Evolutionary conservation across 495 filamentous ascomycete genomes (phyloP), one percentile per base, ranked within the genome.

Genomic region (Hypoxylon cercidicola): DNA sequence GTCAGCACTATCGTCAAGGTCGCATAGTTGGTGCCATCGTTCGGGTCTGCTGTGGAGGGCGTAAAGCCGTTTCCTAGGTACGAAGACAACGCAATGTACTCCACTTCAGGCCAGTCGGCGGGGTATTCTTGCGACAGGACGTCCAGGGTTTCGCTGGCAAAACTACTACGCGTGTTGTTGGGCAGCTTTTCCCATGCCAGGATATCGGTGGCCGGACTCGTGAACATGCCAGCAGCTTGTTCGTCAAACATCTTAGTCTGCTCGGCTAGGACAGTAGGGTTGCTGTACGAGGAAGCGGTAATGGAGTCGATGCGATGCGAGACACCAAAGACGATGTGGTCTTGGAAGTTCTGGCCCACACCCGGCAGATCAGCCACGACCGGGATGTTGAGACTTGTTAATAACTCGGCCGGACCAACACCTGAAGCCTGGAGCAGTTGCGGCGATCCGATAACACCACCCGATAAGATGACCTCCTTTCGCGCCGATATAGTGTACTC

Each of bases 371-470:
- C 62, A 12, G 70, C 63, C 16, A 85, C 47, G 21, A 82, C 70
- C 4, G 73, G 72, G 37, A 86, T 82, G 10, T 70, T 66, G 32
- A 72, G 69, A 40, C 66, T 28, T 25, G 78, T 48, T 0, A 86
- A 66, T 5, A 73, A 72, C 0, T 57, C 63, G 18, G 62, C 65
- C 0, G 78, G 81, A 0, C 84, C 84, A 45, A 85, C 71, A 0
- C 82, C 82, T 16, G 82, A 85, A 15, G 83, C 73, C 70, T 84
- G 81, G 13, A 85, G 70, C 4, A 86, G 64, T 47, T 85, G 82
- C 0, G 83, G 84, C n/a, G 80, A 77, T 20, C 79, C 72, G 40
- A 85, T 74, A 6, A 71, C 73, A 8, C 83, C 82, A 15, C 75
- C 80, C 2, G 77, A 77, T 5, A 84, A 15, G 8, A 85, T 81